Conservation (phyloP, 768 basidiomycete species). For the Suillus alpinus region DNA sequence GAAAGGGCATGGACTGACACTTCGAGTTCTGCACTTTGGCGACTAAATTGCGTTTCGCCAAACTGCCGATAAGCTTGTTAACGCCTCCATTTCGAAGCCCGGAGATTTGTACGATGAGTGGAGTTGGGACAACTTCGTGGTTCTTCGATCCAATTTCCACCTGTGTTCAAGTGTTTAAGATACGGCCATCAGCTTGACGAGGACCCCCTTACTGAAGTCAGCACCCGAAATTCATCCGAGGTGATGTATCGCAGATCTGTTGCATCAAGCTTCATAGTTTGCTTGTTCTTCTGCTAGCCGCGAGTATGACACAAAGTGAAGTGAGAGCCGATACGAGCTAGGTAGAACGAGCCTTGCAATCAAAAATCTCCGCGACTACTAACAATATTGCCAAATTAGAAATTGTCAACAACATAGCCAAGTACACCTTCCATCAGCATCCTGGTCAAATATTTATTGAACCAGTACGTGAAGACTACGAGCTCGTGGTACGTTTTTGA, state of each 20-base stretch:
- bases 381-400: constrained; percentile 1
- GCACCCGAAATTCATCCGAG: constrained; percentile 90
- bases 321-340: background rate
- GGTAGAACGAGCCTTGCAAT: background rate
- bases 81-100: constrained; percentile 91
- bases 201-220: constrained; percentile 69
- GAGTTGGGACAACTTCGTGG: constrained; percentile 90
- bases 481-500: background rate
- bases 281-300: background rate
- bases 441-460: background rate
- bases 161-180: constrained; percentile 36
- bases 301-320: background rate
- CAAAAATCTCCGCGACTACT: background rate
- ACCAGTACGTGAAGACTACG: background rate
- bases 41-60: constrained; percentile 90
- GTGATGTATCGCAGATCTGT: constrained; percentile 93
- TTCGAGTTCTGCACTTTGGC: constrained; percentile 88
- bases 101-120: constrained; percentile 88
- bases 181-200: constrained; percentile 1
- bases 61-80: constrained; percentile 85
- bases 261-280: constrained; percentile 85
- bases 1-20: constrained; percentile 49
- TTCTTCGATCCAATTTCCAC: constrained; percentile 98
- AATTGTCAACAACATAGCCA: background rate
- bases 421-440: background rate